Conservation (phyloP, 2,329 filamentous ascomycete species). For the Onygenales sp. region DNA sequence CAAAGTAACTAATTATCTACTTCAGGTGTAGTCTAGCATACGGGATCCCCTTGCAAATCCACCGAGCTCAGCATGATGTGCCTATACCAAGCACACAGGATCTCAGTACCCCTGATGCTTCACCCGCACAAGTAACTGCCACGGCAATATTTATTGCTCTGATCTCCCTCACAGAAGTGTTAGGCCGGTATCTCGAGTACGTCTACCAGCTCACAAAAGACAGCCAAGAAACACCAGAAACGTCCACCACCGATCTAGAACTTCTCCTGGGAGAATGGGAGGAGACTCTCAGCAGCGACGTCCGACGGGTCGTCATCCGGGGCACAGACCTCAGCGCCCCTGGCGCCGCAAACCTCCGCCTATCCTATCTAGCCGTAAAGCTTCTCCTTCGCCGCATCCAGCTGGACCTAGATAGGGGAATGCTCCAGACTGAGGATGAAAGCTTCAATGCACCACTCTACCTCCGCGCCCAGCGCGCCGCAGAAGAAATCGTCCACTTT, state of each 20-base stretch:
- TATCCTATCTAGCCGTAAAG: constrained; percentile 42
- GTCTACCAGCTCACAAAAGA: constrained; percentile 25
- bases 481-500: constrained; percentile 42
- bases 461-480: constrained; percentile 34
- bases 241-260: constrained; percentile 25
- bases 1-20: not conserved
- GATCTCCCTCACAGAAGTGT: constrained; percentile 35
- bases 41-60: constrained; percentile 44
- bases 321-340: constrained; percentile 33
- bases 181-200: constrained; percentile 27
- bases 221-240: constrained; percentile 10
- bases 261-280: constrained; percentile 36
- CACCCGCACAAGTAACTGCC: constrained; percentile 14
- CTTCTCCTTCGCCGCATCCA: constrained; percentile 41
- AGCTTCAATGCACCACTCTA: constrained; percentile 21
- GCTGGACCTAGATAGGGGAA: constrained; percentile 31
- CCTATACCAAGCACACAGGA: constrained; percentile 33
- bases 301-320: constrained; percentile 34
- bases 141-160: constrained; percentile 39
- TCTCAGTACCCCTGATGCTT: constrained; percentile 15
- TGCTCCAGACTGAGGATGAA: constrained; percentile 6
- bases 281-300: constrained; percentile 29
- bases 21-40: constrained; percentile 44
- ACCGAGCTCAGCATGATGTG: constrained; percentile 40
- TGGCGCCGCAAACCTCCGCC: constrained; percentile 43